Evolutionary conservation across 1,284 basidiomycete genomes (phyloP), one percentile per base, ranked within the genome.

Genomic region (Mycosarcoma mackinlayi): DNA sequence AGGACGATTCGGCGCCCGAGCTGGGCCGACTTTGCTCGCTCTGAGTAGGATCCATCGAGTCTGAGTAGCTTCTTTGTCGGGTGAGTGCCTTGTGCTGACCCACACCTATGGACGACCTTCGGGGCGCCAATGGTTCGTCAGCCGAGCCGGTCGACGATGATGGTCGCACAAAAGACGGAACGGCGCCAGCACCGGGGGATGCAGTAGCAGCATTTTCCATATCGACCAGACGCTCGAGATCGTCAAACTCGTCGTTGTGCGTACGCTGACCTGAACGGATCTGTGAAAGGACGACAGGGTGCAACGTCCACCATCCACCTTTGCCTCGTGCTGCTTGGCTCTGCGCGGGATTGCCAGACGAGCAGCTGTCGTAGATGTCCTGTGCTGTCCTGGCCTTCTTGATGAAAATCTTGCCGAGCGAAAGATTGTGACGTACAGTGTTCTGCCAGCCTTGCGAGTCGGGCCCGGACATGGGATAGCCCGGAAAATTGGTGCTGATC

Each of bases 371-470:
- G 49, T 74, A 65, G 31, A 76, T 76, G 44, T 64, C 70, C 54
- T 75, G 74, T 16, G 73, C 57, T 2, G 75, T 72, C 3, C 75
- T 47, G 19, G 69, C 56, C 33, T 72, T 75, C 64, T 77, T 79
- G 51, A 76, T 60, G 33, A 79, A 79, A 21, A 66, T 59, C 67
- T 76, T 77, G 44, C 76, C 77, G 9, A 79, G 61, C 35, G 70
- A 74, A 7, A 79, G 65, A 33, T 79, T 79, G 71, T 79, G 77
- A 1, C 77, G 68, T 41, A 79, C 77, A 6, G 75, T 77, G 46
- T 79, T 79, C 40, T 77, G 75, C 77, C 77, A 79, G 4, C 77
- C 76, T 33, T 76, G 72, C 54, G 68, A 65, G 33, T 78, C 76
- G 8, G 69, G 56, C 2, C 76, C 73, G 0, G 55, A 42, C 71